Conservation (phyloP, 768 basidiomycete species). For the Leccinum olivaceopallidum region DNA sequence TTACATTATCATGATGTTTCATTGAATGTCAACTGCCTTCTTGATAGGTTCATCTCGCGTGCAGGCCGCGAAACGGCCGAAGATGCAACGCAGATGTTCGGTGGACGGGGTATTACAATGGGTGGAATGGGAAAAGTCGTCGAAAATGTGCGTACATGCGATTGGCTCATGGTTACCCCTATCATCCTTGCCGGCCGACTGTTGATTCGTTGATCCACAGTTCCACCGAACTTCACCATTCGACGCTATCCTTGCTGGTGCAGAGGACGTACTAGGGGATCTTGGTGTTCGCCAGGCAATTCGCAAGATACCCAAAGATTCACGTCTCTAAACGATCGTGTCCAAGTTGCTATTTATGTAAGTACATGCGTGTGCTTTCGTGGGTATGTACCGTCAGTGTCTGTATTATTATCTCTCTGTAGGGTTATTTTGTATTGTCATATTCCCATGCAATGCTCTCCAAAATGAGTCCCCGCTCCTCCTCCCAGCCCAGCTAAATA, state of each 20-base stretch:
- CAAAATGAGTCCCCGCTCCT: not conserved
- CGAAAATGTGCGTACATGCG: conserved; percentile 61
- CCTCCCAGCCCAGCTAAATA: not conserved
- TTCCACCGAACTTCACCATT: conserved; percentile 83
- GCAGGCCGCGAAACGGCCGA: conserved; percentile 50
- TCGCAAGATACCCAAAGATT: conserved; percentile 62
- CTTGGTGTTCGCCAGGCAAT: conserved; percentile 74
- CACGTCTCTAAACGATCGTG: conserved; percentile 37
- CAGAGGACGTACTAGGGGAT: conserved; percentile 73
- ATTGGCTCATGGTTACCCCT: not conserved
- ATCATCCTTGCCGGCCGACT: too few species aligned
- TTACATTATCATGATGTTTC: too few species aligned
- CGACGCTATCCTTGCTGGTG: conserved; percentile 82
- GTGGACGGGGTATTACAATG: conserved; percentile 83
- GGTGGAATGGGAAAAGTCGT: conserved; percentile 86
- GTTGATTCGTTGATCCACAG: conserved; percentile 34
- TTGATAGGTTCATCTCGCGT: conserved; percentile 61
- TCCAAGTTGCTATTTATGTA: not conserved
- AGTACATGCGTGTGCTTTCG: not conserved
- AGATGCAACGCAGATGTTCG: conserved; percentile 86
- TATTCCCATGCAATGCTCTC: conserved; percentile 6
- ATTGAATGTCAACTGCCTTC: conserved; percentile 6
- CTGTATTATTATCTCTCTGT: not conserved
- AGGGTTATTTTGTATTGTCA: not conserved
- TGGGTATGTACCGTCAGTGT: not conserved